Percentiles rank a stretch among this genome's conserved stretches.
Conservation (phyloP, 2,329 filamentous ascomycete genomes). For the Pestalotiopsis fici region DNA sequence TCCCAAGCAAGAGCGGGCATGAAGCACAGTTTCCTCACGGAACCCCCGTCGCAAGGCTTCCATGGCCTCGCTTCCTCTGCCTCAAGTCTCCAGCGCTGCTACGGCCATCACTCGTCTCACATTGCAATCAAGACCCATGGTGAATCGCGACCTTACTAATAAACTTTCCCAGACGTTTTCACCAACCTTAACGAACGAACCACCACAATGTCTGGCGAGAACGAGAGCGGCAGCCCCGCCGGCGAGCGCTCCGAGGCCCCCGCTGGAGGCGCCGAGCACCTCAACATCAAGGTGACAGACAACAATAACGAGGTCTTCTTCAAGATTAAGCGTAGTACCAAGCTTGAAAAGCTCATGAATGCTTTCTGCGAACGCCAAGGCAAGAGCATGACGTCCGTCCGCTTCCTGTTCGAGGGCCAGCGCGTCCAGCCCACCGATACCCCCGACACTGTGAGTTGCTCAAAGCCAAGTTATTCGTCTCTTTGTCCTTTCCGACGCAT, state of each 20-base stretch:
- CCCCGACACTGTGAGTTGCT: conserved; percentile 78
- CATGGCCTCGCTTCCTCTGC: not conserved
- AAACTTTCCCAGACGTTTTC: conserved; percentile 12
- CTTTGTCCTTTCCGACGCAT: not conserved
- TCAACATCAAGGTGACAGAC: conserved; percentile 99
- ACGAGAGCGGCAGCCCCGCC: conserved; percentile 50
- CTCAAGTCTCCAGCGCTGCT: not conserved
- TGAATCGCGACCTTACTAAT: not conserved
- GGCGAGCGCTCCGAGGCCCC: conserved; percentile 41
- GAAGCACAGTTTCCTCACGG: not conserved
- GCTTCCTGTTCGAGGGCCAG: conserved; percentile 95
- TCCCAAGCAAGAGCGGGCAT: not conserved
- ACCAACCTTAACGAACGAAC: not conserved
- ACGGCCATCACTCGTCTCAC: not conserved
- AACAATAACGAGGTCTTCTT: conserved; percentile 99
- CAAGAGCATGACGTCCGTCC: conserved; percentile 80
- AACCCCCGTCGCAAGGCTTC: not conserved
- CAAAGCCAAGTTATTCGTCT: not conserved
- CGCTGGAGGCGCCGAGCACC: conserved; percentile 68
- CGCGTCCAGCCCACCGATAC: conserved; percentile 88
- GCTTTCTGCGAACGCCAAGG: conserved; percentile 97
- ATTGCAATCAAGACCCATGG: not conserved
- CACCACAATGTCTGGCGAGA: conserved; percentile 49
- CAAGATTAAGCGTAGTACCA: conserved; percentile 97
- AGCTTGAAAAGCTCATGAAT: conserved; percentile 96